Base-by-base conservation (phyloP, 2,329 filamentous ascomycete species). In the Colletotrichum tropicicola region DNA sequence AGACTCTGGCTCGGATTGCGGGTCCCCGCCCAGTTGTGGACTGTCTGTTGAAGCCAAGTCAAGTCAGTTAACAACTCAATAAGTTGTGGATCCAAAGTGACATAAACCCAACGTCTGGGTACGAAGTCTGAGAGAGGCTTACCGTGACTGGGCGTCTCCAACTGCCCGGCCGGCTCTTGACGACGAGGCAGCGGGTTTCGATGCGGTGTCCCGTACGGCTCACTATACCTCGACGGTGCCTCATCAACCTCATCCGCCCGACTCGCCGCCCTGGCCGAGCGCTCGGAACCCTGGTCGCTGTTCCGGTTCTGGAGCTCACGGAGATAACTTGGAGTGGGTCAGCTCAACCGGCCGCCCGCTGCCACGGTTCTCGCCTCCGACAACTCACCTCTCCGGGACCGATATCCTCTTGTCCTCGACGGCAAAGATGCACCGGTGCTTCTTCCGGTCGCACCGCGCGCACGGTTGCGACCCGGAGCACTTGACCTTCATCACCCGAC, bases 401-500 rank as follows among this genome's bases (percentile, higher is more conserved):
- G 69, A 70, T 44, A 70, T 64, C 23, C 69, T 58, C 41, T 69
- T 69, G 21, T 61, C 62, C 57, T 70, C 69, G 8, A 57, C 67
- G 12, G 68, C 57, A 49, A 70, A 70, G 37, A 68, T 59, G 65
- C 69, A 70, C 9, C 59, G 25, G 53, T 70, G 62, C 62, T 59
- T 73, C 57, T 51, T 68, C 43, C 47, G 57, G 8, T 47, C 71
- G 66, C 60, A 73, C 17, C 69, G 61, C n/a, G 64, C 56, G 19
- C 69, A 70, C 10, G 69, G 69, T 47, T 70, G 63, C 28, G 67
- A 65, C 30, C 69, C 69, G 30, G 67, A 70, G 49, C 69, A 70
- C 64, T 70, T 70, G 51, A 70, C 69, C 37, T 70, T 70, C 69
- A 70, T 70, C 37, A 65, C 53, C 27, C 69, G 68, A 39, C 69